phyloP scores from a whole-genome alignment of 805 yeast genomes.

The Hanseniaspora thailandica region DNA sequence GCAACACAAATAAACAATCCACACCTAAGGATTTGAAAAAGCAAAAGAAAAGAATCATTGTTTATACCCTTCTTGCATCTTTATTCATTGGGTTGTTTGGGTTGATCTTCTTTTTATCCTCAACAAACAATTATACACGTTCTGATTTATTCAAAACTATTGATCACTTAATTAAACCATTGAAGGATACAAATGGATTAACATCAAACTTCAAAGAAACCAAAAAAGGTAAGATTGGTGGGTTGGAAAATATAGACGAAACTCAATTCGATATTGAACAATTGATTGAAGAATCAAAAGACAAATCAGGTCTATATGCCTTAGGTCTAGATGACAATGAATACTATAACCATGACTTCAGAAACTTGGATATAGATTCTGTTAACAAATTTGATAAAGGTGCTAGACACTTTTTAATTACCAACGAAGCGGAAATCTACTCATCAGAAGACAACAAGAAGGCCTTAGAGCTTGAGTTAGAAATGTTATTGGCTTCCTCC shows the following conservation, averaged over 20 bases:
- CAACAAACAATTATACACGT: background rate
- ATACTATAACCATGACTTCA: constrained; percentile 29
- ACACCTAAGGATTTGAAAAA: background rate
- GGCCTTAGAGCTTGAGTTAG: constrained; percentile 26
- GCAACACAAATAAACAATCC: background rate
- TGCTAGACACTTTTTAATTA: constrained; percentile 29
- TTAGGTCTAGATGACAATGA: constrained; percentile 23
- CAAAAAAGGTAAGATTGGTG: constrained; percentile 4
- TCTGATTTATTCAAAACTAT: constrained; percentile 3
- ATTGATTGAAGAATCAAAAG: constrained; percentile 8
- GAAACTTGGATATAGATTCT: constrained; percentile 27
- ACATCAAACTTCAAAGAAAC: background rate
- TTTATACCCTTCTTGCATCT: background rate
- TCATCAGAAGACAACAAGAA: constrained; percentile 24
- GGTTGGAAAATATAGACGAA: background rate
- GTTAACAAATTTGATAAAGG: constrained; percentile 32
- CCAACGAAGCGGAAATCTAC: constrained; percentile 28
- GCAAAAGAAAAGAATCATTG: background rate
- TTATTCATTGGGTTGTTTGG: background rate
- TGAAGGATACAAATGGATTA: constrained; percentile 1
- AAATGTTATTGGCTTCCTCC: constrained; percentile 34
- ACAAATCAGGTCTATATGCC: constrained; percentile 6
- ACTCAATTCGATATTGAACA: constrained; percentile 7
- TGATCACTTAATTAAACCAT: constrained; percentile 10
- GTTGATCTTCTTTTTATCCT: background rate